Base-by-base conservation (phyloP, 345 rosid species). In the Clausena lansium region DNA sequence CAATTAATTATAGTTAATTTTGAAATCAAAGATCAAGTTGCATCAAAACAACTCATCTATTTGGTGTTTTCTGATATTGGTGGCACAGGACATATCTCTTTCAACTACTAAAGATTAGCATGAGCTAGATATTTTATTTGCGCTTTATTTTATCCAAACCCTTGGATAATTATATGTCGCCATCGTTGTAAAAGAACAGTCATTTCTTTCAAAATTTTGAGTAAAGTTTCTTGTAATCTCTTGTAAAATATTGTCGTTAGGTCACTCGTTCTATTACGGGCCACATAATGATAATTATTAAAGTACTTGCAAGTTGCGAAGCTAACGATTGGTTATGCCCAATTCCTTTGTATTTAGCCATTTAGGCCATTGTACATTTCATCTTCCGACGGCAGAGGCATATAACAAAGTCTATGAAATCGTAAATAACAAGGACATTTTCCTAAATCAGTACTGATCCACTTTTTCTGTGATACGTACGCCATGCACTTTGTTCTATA, bases 391-490 rank as follows among this genome's bases (percentile, higher is more conserved):
- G 60, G 75, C 69, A 59, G 50, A 59, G 22, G 47, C 54, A 59
- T 58, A 10, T 59, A 52, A 73, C 10, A 58, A 32, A 10, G 45
- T 45, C 2, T 27, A 10, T 28, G 69, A 45, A 63, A 32, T 22
- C 50, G 50, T 47, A 58, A 36, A 33, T 4, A 63, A 50, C 71
- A 75, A 50, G 62, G 71, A 65, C 52, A 45, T 39, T 74, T 74
- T 63, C 13, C 45, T 27, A 9, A 74, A 75, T 0, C 27, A 20
- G 11, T 19, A 52, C 22, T 52, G 4, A 35, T 28, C 65, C 71
- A 50, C 24, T 75, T 30, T 50, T 75, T n/a, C 9, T 13, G 41
- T 38, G 10, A 11, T 3, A 13, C 50, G 22, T 64, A 75, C 32
- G 14, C 24, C 63, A n/a, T 64, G 6, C 62, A 50, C 19, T 8